Conservation (phyloP, 805 yeast species). For the Sugiyamaella smithiae region DNA sequence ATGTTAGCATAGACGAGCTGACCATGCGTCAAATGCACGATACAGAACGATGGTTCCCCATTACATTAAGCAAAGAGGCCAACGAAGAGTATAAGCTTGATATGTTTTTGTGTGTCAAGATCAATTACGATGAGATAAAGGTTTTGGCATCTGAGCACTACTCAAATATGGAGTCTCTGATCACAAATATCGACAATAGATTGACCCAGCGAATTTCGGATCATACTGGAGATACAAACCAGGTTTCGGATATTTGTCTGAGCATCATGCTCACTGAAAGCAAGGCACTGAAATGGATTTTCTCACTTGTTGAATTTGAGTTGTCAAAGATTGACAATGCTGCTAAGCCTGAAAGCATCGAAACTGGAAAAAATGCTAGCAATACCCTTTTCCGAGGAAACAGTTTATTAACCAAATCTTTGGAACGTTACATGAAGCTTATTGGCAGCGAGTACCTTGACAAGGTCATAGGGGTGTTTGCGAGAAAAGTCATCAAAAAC, state of each 20-base stretch:
- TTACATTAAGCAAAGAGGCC: slow-evolving; percentile 15
- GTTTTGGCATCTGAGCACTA: slow-evolving; percentile 57
- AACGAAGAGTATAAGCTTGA: slow-evolving; percentile 19
- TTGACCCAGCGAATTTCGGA: slow-evolving; percentile 44
- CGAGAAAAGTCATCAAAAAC: slow-evolving; percentile 49
- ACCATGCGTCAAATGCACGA: slow-evolving; percentile 20
- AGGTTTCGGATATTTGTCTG: slow-evolving; percentile 44
- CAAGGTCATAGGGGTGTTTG: slow-evolving; percentile 66
- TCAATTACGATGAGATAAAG: slow-evolving; percentile 26
- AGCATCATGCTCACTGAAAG: slow-evolving; percentile 73
- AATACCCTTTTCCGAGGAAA: slow-evolving; percentile 80
- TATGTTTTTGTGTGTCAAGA: slow-evolving; percentile 29
- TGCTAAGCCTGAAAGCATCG: slow-evolving; percentile 5
- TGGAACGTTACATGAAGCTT: slow-evolving; percentile 73
- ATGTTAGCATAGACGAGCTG: slow-evolving; percentile 38
- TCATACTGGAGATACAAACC: slow-evolving; percentile 18
- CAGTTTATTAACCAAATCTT: slow-evolving; percentile 73
- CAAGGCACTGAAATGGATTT: slow-evolving; percentile 70
- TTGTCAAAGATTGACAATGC: slow-evolving; percentile 33
- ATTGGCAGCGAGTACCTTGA: slow-evolving; percentile 79
- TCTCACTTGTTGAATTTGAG: slow-evolving; percentile 65
- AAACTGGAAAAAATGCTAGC: slow-evolving; percentile 38
- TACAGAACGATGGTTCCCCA: slow-evolving; percentile 30
- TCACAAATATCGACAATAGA: slow-evolving; percentile 33
- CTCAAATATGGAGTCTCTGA: slow-evolving; percentile 58